A percentile compares a stretch with the other conserved stretches of the same genome.
These are phyloP conservation scores for Coemansia aciculifera DNA, from an alignment of 192 early-diverging fungal genomes.

Conservation along the genomic window DNA sequence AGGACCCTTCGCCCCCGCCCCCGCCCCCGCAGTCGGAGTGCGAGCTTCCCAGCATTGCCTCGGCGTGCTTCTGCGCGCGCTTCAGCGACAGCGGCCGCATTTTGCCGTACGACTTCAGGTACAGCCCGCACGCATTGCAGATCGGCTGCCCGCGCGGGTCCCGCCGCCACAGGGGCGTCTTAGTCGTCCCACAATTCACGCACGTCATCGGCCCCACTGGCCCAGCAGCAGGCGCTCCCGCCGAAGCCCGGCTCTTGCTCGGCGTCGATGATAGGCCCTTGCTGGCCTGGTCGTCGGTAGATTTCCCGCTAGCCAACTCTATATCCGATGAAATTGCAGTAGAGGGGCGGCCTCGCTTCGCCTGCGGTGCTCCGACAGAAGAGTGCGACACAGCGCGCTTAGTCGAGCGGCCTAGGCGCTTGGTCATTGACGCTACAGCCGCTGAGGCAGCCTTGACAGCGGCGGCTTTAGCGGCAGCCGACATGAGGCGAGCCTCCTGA, in stretches of 20 bases:
- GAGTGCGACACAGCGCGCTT: conserved; percentile 30
- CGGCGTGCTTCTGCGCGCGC: conserved; percentile 28
- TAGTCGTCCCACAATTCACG: conserved; percentile 75
- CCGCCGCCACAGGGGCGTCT: conserved; percentile 79
- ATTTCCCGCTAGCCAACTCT: background rate
- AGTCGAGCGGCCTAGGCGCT: conserved; percentile 24
- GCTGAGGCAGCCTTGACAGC: conserved; percentile 40
- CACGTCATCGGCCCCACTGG: conserved; percentile 57
- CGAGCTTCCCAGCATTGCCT: background rate
- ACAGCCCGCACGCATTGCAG: conserved; percentile 77
- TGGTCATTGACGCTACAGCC: conserved; percentile 29
- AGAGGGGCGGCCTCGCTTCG: background rate
- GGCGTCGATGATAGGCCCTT: conserved; percentile 22
- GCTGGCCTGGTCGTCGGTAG: conserved; percentile 6
- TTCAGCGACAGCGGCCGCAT: conserved; percentile 56
- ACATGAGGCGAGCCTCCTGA: conserved; percentile 41
- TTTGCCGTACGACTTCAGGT: conserved; percentile 52
- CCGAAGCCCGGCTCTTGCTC: background rate
- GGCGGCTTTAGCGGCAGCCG: conserved; percentile 47
- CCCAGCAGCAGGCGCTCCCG: background rate
- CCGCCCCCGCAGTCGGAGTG: background rate
- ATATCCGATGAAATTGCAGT: background rate
- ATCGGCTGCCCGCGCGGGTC: conserved; percentile 73
- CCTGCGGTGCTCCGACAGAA: background rate
- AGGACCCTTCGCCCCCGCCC: conserved; percentile 52